Conservation (phyloP, 371 early-diverging fungal genomes). For the Amoeboaphelidium protococcarum region DNA sequence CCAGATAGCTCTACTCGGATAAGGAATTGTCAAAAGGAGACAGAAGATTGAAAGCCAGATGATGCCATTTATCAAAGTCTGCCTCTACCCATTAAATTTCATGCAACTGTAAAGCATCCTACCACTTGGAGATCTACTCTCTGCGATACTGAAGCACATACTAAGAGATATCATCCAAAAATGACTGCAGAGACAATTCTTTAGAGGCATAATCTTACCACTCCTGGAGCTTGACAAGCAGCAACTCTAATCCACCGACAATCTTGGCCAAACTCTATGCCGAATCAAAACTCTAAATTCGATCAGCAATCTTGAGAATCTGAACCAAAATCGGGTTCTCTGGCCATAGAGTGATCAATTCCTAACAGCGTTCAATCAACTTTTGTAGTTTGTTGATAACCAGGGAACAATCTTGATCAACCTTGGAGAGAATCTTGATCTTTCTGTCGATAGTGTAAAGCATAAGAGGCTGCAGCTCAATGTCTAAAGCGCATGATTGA, state of each 20-base stretch:
- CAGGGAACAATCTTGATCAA: too few relatives aligned
- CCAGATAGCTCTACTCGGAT: too few relatives aligned
- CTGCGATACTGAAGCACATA: conserved; percentile 74
- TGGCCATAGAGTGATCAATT: too few relatives aligned
- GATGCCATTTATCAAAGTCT: conserved; percentile 63
- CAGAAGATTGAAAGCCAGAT: conserved; percentile 28
- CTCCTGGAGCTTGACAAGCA: conserved; percentile 64
- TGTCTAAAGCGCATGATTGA: too few relatives aligned
- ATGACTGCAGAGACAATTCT: conserved; percentile 40
- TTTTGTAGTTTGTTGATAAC: too few relatives aligned
- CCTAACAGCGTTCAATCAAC: too few relatives aligned
- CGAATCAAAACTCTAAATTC: conserved; percentile 44
- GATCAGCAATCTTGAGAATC: conserved; percentile 29
- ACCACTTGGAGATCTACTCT: conserved; percentile 72
- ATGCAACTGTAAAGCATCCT: conserved; percentile 48
- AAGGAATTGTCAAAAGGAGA: neutral
- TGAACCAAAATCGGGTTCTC: conserved; percentile 66
- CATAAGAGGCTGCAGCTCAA: too few relatives aligned
- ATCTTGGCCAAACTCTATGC: conserved; percentile 67
- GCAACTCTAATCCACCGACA: conserved; percentile 57
- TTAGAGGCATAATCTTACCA: conserved; percentile 78
- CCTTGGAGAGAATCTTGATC: too few relatives aligned
- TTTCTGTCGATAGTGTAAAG: too few relatives aligned
- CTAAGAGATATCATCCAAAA: conserved; percentile 36
- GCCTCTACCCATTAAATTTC: conserved; percentile 31